Evolutionary conservation across 345 rosid species (phyloP).

Genomic region (Eutrema japonicum): DNA sequence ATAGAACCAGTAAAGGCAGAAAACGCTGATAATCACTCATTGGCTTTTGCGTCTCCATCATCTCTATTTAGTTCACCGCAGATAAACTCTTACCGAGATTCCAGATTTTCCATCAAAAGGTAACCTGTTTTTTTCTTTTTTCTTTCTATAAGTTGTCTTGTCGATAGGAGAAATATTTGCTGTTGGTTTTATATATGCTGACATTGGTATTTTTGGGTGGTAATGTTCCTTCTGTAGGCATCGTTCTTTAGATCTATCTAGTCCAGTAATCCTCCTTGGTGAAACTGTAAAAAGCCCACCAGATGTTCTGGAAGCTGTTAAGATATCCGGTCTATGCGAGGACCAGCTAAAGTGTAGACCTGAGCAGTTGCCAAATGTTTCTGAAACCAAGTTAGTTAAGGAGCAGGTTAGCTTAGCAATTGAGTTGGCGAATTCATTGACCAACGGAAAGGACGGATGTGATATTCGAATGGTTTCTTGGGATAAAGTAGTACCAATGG

Average conservation of each 20-base stretch:
- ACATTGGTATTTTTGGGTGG: not conserved
- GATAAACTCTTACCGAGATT: slow-evolving; percentile 45
- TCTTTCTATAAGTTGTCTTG: not conserved
- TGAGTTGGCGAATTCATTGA: slow-evolving; percentile 46
- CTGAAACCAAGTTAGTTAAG: slow-evolving; percentile 32
- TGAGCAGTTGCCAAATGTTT: slow-evolving; percentile 35
- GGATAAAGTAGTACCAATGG: slow-evolving; percentile 30
- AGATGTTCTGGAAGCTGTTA: slow-evolving; percentile 27
- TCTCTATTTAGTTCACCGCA: slow-evolving; percentile 57
- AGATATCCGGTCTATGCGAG: slow-evolving; percentile 27
- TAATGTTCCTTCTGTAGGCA: slow-evolving; percentile 43
- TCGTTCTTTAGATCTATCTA: slow-evolving; percentile 45
- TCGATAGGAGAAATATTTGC: not conserved
- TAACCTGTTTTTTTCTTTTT: slow-evolving; percentile 12
- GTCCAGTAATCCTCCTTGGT: slow-evolving; percentile 31
- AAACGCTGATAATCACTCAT: slow-evolving; percentile 42
- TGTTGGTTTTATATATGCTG: slow-evolving; percentile 5
- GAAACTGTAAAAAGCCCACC: slow-evolving; percentile 37
- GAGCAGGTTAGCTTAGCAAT: slow-evolving; percentile 44
- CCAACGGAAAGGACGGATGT: slow-evolving; percentile 38
- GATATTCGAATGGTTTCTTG: slow-evolving; percentile 42
- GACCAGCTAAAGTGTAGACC: slow-evolving; percentile 36
- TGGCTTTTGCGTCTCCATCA: slow-evolving; percentile 56
- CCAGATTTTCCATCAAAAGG: slow-evolving; percentile 55
- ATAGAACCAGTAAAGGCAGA: slow-evolving; percentile 53